phyloP scores from a whole-genome alignment of 2,329 filamentous ascomycete species.

The Xylariaceae sp. region DNA sequence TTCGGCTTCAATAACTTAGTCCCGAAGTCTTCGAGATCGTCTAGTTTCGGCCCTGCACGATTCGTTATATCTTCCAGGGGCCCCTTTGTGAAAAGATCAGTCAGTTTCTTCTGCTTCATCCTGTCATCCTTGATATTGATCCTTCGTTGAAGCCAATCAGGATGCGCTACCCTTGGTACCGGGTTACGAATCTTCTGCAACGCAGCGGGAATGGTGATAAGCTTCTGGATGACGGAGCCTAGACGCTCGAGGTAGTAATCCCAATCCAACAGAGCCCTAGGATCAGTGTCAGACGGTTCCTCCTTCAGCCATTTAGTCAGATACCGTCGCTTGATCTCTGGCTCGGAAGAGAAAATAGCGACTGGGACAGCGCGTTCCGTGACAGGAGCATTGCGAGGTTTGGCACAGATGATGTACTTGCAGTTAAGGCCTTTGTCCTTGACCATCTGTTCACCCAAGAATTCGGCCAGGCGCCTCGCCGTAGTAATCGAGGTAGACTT shows the following conservation, averaged over 20 bases:
- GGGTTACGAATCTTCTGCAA: slow-evolving; percentile 94
- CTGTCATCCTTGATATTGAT: slow-evolving; percentile 96
- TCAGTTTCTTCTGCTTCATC: slow-evolving; percentile 98
- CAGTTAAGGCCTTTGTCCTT: slow-evolving; percentile 99
- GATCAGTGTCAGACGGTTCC: slow-evolving; percentile 88
- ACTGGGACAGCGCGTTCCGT: slow-evolving; percentile 94
- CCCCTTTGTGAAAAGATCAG: slow-evolving; percentile 79
- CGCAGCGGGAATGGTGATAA: slow-evolving; percentile 97
- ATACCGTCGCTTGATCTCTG: slow-evolving; percentile 83
- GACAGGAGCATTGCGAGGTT: slow-evolving; percentile 84
- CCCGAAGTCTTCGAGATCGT: slow-evolving; percentile 83
- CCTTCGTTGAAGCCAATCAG: slow-evolving; percentile 92
- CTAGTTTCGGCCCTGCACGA: slow-evolving; percentile 56
- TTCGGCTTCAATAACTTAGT: slow-evolving; percentile 68
- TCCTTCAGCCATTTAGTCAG: slow-evolving; percentile 95
- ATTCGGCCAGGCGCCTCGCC: slow-evolving; percentile 90
- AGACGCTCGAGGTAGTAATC: slow-evolving; percentile 95
- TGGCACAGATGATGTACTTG: slow-evolving; percentile 97
- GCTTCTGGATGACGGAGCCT: slow-evolving; percentile 96
- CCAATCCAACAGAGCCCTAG: slow-evolving; percentile 90
- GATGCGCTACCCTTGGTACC: slow-evolving; percentile 89
- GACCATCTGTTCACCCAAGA: slow-evolving; percentile 96
- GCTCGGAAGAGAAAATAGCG: slow-evolving; percentile 94
- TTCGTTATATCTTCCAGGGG: slow-evolving; percentile 76
- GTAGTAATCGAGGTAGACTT: slow-evolving; percentile 99